Evolutionary conservation across 1,284 basidiomycete genomes (phyloP), one percentile per base, ranked within the genome.

Genomic region (Rhizopogon parksii): DNA sequence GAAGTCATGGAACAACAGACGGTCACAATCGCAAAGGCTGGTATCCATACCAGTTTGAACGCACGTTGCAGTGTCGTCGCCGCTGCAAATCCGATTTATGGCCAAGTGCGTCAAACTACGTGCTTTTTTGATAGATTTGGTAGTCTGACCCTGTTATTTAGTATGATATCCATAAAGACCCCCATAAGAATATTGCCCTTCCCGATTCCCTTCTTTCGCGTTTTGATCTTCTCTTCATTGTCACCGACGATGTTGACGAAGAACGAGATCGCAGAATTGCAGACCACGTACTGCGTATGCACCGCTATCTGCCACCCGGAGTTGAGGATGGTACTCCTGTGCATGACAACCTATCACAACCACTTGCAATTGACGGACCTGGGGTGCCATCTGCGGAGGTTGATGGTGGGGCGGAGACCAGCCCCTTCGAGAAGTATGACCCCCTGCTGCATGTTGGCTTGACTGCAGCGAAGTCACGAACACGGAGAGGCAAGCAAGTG

Each of bases 1-100:
- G 96, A 99, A 83, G 96, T 98, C 63, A 99, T 99, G 96, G 95
- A 99, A 68, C 93, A 96, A 69, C 95, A 98, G 68, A 99, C 96
- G 0, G 95, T 99, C 48, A 98, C 96, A 1, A 99, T 99, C 59
- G 96, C 96, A 53, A 99, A 99, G 66, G 96, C 96, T 9, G 96
- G 96, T 55, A 99, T 99, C 59, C 95, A 98, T 69, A 99, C 96
- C 0, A 95, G 90, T 61, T 78, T 99, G 59, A 99, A 99, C 69
- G 96, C 96, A 3, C 82, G 96, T 37, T 99, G 95, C 70, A 96
- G 92, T 60, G 96, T 99, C 35, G 85, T 99, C 42, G 96, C 96
- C 6, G 96, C 96, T 25, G 96, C 96, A 40, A 99, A 99, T 70
- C 96, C 96, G 0, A 97, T 99, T 60, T 99, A 99, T 65, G 96